Evolutionary conservation across 1,139 yeast genomes (phyloP), one percentile per base, ranked within the genome.

Genomic region (Yamadazyma atlantica): DNA sequence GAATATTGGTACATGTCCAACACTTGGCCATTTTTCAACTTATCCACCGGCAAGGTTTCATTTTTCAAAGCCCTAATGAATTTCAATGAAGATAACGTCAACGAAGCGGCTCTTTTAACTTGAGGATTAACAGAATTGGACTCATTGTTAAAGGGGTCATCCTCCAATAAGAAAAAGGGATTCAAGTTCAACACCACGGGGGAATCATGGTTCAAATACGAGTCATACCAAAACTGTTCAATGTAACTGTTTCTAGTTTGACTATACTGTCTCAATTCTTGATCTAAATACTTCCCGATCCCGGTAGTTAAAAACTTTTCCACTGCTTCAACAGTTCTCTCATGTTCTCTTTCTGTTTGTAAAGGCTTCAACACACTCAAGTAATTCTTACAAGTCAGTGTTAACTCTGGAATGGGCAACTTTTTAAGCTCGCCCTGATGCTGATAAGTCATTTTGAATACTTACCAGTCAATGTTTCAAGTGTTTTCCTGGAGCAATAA

Each of bases 191-290:
- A 71, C 21, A 88, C 96, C 35, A 88, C 95, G 0, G 90, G 95
- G 18, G 88, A 84, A 60, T 88, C 96, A 57, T 85, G 85, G 58
- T 82, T 82, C 46, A 88, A 70, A 59, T 88, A 88, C 2, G 95
- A 80, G 56, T 88, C 96, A 58, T 81, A 87, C 96, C 96, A 88
- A 58, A 88, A 88, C 58, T 88, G 95, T 60, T 88, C 96, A 45
- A 88, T 88, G 60, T 84, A 88, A 8, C 94, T 82, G 38, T 85
- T 78, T 49, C 89, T 69, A 14, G 77, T 62, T 40, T 76, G 69
- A 9, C 87, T 72, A 51, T 85, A 86, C 38, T 76, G 76, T 34
- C 80, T 64, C 34, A 87, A 71, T 51, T 80, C 81, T 24, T 75
- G 65, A 48, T 85, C 87, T 47, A 88, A 69, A 40, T 75, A 69